phyloP scores from a whole-genome alignment of 2,329 filamentous ascomycete species.

The Stagonosporopsis vannaccii region DNA sequence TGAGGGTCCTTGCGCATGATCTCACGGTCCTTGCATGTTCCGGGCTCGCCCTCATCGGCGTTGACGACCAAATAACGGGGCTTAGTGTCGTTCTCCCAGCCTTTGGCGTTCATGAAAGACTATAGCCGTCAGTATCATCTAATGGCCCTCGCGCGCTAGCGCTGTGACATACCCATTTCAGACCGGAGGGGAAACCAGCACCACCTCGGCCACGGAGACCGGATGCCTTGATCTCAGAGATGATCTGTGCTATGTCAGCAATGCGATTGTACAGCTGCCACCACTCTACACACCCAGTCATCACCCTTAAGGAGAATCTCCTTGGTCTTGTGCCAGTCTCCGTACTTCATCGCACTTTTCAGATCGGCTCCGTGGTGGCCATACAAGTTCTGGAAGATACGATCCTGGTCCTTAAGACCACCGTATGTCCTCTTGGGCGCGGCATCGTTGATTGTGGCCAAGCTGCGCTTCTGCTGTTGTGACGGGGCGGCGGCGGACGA shows the following conservation, averaged over 20 bases:
- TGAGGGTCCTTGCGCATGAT: conserved; percentile 99
- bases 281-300: conserved; percentile 72
- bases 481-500: conserved; percentile 51
- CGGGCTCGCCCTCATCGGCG: conserved; percentile 97
- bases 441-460: conserved; percentile 65
- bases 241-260: conserved; percentile 68
- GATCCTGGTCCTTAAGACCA: conserved; percentile 92
- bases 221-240: conserved; percentile 95
- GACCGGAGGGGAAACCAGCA: conserved; percentile 94
- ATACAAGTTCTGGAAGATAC: conserved; percentile 99
- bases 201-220: conserved; percentile 94
- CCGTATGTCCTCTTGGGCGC: conserved; percentile 74
- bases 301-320: conserved; percentile 97
- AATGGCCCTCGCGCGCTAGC: conserved; percentile 1
- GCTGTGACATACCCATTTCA: conserved; percentile 84
- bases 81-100: conserved; percentile 97
- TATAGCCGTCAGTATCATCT: conserved; percentile 51
- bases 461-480: conserved; percentile 67
- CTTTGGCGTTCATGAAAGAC: conserved; percentile 99
- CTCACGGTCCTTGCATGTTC: conserved; percentile 99
- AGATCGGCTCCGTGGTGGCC: conserved; percentile 89
- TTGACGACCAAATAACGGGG: conserved; percentile 98
- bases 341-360: conserved; percentile 95
- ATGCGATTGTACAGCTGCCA: neutral
- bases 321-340: conserved; percentile 99